Evolutionary conservation across 2,329 filamentous ascomycete species (phyloP).

Genomic region (Fusarium verticillioides): DNA sequence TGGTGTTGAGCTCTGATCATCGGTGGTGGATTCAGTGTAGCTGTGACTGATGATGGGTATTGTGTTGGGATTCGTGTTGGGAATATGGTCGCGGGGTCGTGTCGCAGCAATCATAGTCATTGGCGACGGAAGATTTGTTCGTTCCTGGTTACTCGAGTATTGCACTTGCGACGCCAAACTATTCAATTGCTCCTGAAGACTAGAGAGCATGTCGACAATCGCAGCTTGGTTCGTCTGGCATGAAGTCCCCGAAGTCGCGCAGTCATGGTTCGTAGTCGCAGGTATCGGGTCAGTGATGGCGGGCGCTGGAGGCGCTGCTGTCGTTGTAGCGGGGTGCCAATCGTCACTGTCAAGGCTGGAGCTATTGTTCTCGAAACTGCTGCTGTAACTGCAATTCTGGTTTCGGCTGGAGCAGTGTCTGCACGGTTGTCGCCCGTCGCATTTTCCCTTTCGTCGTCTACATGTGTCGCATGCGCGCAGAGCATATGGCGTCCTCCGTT

Average conservation of each 20-base stretch:
- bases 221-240: slow-evolving; percentile 8
- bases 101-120: background rate
- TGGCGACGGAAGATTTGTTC: slow-evolving; percentile 2
- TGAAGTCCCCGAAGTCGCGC: background rate
- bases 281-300: background rate
- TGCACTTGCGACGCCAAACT: slow-evolving; percentile 22
- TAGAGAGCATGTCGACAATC: slow-evolving; percentile 25
- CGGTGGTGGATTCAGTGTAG: background rate
- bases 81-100: background rate
- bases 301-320: background rate
- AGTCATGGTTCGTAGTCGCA: background rate
- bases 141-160: background rate
- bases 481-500: slow-evolving; percentile 21
- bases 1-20: background rate
- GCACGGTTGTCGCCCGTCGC: slow-evolving; percentile 17
- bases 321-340: background rate
- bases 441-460: slow-evolving; percentile 22
- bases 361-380: background rate
- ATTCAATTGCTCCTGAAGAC: slow-evolving; percentile 19
- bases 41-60: background rate
- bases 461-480: slow-evolving; percentile 22
- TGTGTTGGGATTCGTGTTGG: background rate
- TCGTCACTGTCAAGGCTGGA: slow-evolving; percentile 1
- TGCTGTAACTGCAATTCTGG: slow-evolving; percentile 14
- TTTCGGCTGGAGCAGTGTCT: slow-evolving; percentile 5